phyloP scores from a whole-genome alignment of 2,329 filamentous ascomycete genomes.

The Scorias spongiosa region DNA sequence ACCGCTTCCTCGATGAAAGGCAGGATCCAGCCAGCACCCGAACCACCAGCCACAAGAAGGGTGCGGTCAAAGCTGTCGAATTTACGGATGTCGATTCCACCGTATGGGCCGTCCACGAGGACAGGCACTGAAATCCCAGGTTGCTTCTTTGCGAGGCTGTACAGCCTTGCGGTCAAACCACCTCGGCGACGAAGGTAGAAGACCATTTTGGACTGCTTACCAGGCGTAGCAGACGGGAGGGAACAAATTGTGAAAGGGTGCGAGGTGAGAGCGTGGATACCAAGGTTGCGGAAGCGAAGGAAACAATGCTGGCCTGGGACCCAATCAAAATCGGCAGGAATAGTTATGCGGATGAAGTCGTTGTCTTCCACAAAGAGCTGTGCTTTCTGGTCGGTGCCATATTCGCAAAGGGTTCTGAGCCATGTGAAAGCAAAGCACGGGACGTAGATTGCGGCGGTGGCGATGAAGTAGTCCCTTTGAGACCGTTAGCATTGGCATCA shows the following conservation, averaged over 20 bases:
- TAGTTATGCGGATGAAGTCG: conserved; percentile 27
- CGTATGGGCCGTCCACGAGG: conserved; percentile 44
- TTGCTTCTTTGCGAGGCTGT: conserved; percentile 22
- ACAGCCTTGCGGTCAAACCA: conserved; percentile 36
- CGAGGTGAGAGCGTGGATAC: conserved; percentile 29
- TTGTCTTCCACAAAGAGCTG: conserved; percentile 26
- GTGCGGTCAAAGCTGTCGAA: conserved; percentile 26
- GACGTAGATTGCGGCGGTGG: conserved; percentile 37
- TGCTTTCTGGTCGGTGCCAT: conserved; percentile 33
- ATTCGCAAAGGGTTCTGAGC: conserved; percentile 33
- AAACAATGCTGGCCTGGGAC: conserved; percentile 40
- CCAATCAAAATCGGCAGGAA: conserved; percentile 34
- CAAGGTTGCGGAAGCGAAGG: conserved; percentile 35
- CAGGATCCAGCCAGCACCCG: conserved; percentile 39
- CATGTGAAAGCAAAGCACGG: conserved; percentile 31
- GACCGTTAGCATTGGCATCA: not conserved
- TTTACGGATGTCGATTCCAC: conserved; percentile 30
- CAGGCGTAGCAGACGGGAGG: conserved; percentile 17
- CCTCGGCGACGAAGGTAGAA: conserved; percentile 38
- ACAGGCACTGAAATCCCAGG: conserved; percentile 29
- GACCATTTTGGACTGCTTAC: conserved; percentile 26
- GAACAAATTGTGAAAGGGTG: conserved; percentile 45
- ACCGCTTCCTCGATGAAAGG: conserved; percentile 30
- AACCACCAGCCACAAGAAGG: conserved; percentile 40
- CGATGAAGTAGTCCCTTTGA: conserved; percentile 45